Percentiles rank a stretch among this genome's conserved stretches.
phyloP scores from a whole-genome alignment of 257 asterid genomes.

The Primulina huaijiensis region DNA sequence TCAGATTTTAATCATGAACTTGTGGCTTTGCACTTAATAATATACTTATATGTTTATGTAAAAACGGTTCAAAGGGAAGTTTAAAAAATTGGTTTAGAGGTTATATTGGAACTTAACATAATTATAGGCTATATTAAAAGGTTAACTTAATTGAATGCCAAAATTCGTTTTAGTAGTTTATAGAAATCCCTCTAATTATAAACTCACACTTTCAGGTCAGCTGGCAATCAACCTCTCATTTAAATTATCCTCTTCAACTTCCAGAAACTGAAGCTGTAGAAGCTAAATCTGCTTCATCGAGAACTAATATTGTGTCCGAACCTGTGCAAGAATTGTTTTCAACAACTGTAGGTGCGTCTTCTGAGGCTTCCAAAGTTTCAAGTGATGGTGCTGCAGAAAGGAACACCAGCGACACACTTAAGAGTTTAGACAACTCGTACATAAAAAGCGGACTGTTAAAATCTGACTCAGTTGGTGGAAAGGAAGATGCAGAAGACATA shows the following conservation, averaged over 20 bases:
- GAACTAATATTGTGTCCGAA: slow-evolving; percentile 31
- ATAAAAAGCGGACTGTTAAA: slow-evolving; percentile 29
- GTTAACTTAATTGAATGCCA: no score
- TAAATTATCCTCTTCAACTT: slow-evolving; percentile 40
- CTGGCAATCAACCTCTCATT: slow-evolving; percentile 29
- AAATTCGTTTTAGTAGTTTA: no score
- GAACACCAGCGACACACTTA: slow-evolving; percentile 23
- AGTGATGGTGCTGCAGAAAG: slow-evolving; percentile 24
- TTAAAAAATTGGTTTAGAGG: no score
- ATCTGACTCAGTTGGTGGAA: slow-evolving; percentile 26
- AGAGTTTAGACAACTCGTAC: slow-evolving; percentile 25
- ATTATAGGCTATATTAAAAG: no score
- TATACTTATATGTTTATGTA: no score
- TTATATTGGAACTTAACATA: no score
- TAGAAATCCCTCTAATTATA: no score
- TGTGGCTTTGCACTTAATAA: no score
- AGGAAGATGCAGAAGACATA: slow-evolving; percentile 34
- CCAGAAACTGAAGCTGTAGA: slow-evolving; percentile 30
- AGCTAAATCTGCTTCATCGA: slow-evolving; percentile 25
- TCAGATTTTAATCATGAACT: no score
- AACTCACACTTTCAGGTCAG: slow-evolving; percentile 42
- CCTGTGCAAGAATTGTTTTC: slow-evolving; percentile 27
- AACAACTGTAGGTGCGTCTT: slow-evolving; percentile 27
- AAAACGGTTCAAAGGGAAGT: no score
- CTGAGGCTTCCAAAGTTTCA: slow-evolving; percentile 29